Base-by-base conservation (phyloP, 176 grass and related monocot genomes). In the Triticum dicoccoides region DNA sequence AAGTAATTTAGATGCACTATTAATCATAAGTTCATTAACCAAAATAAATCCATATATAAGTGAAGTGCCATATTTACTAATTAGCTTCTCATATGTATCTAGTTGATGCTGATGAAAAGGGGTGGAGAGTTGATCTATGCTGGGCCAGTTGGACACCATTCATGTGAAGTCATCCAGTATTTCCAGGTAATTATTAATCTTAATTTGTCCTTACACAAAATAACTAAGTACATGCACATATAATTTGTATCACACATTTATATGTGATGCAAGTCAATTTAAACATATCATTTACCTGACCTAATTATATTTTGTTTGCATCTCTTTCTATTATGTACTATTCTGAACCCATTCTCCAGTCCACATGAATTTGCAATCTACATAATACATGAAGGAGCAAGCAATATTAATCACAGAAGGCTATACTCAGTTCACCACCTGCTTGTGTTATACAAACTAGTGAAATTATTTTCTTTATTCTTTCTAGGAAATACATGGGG, bases 41-140 rank as follows among this genome's bases (percentile, higher is more conserved):
- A 37, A n/a, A 58, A 44, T 32, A 14, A 59, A 27, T 59, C 56
- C 37, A 79, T 49, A 73, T 61, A 39, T 5, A 69, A 85, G n/a
- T 32, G 38, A 73, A 78, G 24, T 76, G 29, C 24, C 17, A 54
- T 79, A 3, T 78, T 32, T 32, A 70, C 25, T 51, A 38, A 59
- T 37, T 81, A 7, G 33, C 39, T 80, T 58, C 9, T 70, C 24
- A 86, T 78, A 41, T 90, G 47, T 33, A 66, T 78, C 21, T 69
- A 97, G 95, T 34, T 97, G 21, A 78, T 97, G 88, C 69, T 97
- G 27, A 94, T 97, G 92, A 97, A 91, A 94, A 94, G 88, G 47
- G 95, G 95, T 69, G 95, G 95, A 86, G 52, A 97, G 42, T 86
- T 97, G 68, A 94, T 97, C 41, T 97, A 97, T 51, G 79, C 84